Percentiles rank a stretch among this genome's conserved stretches.
Conservation (phyloP, 1,284 basidiomycete species). For the Cutaneotrichosporon cyanovorans region DNA sequence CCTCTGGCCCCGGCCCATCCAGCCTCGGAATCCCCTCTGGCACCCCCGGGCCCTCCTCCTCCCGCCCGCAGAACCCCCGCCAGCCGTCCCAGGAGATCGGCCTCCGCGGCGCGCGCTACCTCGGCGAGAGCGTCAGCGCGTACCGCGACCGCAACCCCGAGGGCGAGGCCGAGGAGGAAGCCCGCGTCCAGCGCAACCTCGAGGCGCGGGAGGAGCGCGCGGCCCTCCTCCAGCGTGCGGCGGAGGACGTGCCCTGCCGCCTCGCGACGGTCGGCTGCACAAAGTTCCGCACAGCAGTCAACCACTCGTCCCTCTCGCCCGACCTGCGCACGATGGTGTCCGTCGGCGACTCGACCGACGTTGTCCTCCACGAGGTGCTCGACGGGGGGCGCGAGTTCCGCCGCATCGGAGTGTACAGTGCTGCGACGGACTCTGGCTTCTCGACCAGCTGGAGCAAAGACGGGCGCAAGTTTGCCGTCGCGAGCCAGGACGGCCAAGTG, state of each 20-base stretch:
- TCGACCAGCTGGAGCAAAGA: conserved; percentile 45
- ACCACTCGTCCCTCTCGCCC: conserved; percentile 44
- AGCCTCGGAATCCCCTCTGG: too few relatives aligned
- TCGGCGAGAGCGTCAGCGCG: conserved; percentile 10
- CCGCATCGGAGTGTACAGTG: conserved; percentile 38
- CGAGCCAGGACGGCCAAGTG: conserved; percentile 45
- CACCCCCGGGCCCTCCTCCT: too few relatives aligned
- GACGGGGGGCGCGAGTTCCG: conserved; percentile 40
- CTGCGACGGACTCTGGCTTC: conserved; percentile 43
- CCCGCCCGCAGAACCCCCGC: not conserved
- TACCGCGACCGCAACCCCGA: conserved; percentile 13
- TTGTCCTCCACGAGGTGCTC: conserved; percentile 41
- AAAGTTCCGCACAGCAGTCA: conserved; percentile 39
- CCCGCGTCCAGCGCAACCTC: not conserved
- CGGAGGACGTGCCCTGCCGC: conserved; percentile 14
- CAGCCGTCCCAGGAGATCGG: conserved; percentile 1
- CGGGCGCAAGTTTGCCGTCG: conserved; percentile 45
- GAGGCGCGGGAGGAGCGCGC: conserved; percentile 1
- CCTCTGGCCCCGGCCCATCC: too few relatives aligned
- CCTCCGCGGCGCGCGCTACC: conserved; percentile 12
- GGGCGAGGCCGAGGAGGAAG: conserved; percentile 2
- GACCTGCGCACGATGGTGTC: conserved; percentile 44
- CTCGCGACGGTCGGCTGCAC: conserved; percentile 35
- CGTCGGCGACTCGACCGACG: conserved; percentile 45
- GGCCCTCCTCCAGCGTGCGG: conserved; percentile 5